These are phyloP conservation scores for Fusarium clavum DNA, from an alignment of 2,329 filamentous ascomycete species.

Conservation along the genomic window DNA sequence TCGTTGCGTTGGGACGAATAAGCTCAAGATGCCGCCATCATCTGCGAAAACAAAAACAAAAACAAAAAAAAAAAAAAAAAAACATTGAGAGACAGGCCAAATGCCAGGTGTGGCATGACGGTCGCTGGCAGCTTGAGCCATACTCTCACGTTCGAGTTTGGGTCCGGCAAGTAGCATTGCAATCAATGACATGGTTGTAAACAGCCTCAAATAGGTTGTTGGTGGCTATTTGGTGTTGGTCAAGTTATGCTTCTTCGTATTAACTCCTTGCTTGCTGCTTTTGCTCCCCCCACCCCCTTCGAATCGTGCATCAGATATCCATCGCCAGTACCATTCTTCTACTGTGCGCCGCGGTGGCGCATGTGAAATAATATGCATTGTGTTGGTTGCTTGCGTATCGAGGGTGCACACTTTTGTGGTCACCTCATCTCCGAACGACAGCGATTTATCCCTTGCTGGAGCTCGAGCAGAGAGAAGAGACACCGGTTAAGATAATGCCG, in stretches of 20 bases:
- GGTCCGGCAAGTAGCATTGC: neutral
- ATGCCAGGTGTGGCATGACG: neutral
- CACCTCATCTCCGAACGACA: constrained; percentile 4
- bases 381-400: constrained; percentile 26
- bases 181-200: neutral
- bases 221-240: constrained; percentile 12
- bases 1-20: constrained; percentile 1
- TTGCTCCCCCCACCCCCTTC: constrained; percentile 8
- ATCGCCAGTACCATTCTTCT: constrained; percentile 4
- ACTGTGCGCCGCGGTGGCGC: constrained; percentile 14
- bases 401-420: constrained; percentile 15
- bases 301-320: constrained; percentile 6
- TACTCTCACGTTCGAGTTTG: neutral
- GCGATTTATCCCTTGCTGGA: constrained; percentile 4
- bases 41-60: neutral
- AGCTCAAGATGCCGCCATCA: constrained; percentile 11
- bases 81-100: neutral
- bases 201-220: constrained; percentile 18
- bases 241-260: constrained; percentile 25
- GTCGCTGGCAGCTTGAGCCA: neutral
- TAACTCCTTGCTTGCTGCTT: constrained; percentile 13
- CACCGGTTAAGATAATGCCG: neutral
- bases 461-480: constrained; percentile 21
- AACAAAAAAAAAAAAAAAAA: neutral
- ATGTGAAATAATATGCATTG: constrained; percentile 23